Evolutionary conservation across 2,329 filamentous ascomycete species (phyloP), one percentile per base, ranked within the genome.

Genomic region (Colletotrichum orbiculare): DNA sequence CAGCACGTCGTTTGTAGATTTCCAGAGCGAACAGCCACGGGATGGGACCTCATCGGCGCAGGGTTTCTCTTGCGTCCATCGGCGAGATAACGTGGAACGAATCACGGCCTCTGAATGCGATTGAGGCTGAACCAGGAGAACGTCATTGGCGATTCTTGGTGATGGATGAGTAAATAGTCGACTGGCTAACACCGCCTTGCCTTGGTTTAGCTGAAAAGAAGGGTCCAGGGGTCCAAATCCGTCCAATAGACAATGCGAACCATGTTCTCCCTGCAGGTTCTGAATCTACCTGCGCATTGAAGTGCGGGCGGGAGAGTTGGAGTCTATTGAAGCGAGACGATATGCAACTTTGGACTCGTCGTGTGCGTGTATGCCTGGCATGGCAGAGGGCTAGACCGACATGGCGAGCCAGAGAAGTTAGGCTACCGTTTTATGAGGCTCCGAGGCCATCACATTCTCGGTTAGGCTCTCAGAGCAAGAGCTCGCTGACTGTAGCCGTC

Each of bases 91-190:
- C 39, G 7, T 37, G n/a, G 38, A 42, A 52, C 49, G 8, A 53
- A 34, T 41, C 25, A 45, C 15, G 15, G 11, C 47, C 17, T 54
- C 5, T 8, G 39, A 42, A 42, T 38, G 57, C 45, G 45, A 13
- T 46, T 37, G 62, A 64, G 62, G 62, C 62, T 46, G 57, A 64
- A 55, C 41, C 57, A 33, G 52, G 39, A 47, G 15, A 61, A 46
- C 46, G 34, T 48, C 43, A 25, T 39, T 34, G 13, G 8, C 10
- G 37, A 9, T 25, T 34, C 11, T 8, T 25, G 34, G 13, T 35
- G 37, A 39, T 49, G n/a, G 45, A 41, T 49, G 38, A 13, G 37
- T 37, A 17, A 17, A 17, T 17, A 48, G 37, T 34, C 49, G 34
- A 17, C 41, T 43, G 17, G 50, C 38, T 34, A 46, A 10, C 37